These are phyloP conservation scores for Detonula confervacea DNA, from an alignment of 352 stramenopile genomes.

Conservation along the genomic window DNA sequence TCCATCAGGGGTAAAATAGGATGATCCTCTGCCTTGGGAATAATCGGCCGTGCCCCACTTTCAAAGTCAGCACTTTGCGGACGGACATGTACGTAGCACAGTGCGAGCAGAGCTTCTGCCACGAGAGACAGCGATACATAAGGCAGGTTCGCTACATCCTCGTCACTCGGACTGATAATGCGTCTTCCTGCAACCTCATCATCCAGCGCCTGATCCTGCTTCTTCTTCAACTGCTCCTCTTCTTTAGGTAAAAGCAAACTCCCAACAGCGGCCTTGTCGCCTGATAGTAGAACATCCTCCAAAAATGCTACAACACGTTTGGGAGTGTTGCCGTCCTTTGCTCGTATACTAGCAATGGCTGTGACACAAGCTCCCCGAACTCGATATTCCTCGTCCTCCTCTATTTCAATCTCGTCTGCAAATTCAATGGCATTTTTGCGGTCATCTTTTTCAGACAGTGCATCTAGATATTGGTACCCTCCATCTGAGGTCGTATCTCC, in stretches of 20 bases:
- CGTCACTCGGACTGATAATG: constrained; percentile 51
- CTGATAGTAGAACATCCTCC: constrained; percentile 67
- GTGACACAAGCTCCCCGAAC: constrained; percentile 75
- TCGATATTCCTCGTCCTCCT: constrained; percentile 85
- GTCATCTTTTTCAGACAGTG: constrained; percentile 63
- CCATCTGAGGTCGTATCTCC: constrained; percentile 59
- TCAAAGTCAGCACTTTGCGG: constrained; percentile 72
- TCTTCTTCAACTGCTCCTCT: constrained; percentile 65
- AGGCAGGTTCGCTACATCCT: constrained; percentile 57
- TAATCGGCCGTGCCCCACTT: constrained; percentile 58
- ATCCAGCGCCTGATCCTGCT: constrained; percentile 46
- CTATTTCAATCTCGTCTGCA: constrained; percentile 75
- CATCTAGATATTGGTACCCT: constrained; percentile 78
- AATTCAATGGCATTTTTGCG: constrained; percentile 64
- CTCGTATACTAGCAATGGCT: constrained; percentile 75
- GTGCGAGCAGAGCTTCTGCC: constrained; percentile 71
- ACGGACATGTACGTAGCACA: constrained; percentile 73
- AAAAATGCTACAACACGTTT: constrained; percentile 67
- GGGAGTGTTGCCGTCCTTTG: constrained; percentile 79
- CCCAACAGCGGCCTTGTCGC: constrained; percentile 59
- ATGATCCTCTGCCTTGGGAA: constrained; percentile 65
- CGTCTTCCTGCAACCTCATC: constrained; percentile 28
- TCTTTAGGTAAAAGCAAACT: constrained; percentile 68
- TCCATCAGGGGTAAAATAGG: constrained; percentile 71
- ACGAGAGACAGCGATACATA: constrained; percentile 71